A percentile compares a stretch with the other conserved stretches of the same genome.
Evolutionary conservation across 2,329 filamentous ascomycete species (phyloP).

Genomic region (Hymenoscyphus occultus): DNA sequence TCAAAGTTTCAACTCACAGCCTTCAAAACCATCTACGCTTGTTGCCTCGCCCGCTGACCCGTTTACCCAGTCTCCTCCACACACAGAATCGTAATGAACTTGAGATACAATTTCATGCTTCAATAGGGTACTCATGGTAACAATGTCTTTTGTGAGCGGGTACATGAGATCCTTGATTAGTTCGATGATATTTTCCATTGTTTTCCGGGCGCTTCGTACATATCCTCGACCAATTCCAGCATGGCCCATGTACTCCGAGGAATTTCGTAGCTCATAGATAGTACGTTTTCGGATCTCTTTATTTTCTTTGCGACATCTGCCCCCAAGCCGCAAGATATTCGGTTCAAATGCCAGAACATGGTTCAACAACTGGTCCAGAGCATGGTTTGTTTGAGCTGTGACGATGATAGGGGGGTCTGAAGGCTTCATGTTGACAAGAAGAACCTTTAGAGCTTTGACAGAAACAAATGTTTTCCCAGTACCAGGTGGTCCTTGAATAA

Average conservation of each 20-base stretch:
- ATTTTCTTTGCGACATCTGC: conserved; percentile 42
- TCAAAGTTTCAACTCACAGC: conserved; percentile 21
- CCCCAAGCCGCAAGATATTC: conserved; percentile 58
- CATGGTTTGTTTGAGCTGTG: conserved; percentile 87
- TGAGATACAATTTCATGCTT: conserved; percentile 57
- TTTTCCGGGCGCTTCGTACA: not conserved
- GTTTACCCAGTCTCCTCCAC: conserved; percentile 41
- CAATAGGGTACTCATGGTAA: conserved; percentile 54
- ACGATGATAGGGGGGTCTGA: conserved; percentile 70
- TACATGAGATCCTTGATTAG: conserved; percentile 13
- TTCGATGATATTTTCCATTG: not conserved
- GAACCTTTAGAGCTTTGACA: conserved; percentile 63
- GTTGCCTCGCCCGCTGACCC: conserved; percentile 7
- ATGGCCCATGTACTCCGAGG: conserved; percentile 31
- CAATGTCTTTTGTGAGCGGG: conserved; percentile 41
- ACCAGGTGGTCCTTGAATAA: conserved; percentile 78
- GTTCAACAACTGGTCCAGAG: conserved; percentile 74
- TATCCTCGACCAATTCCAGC: not conserved
- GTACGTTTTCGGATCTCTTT: conserved; percentile 62
- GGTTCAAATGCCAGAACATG: conserved; percentile 49
- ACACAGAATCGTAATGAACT: conserved; percentile 61
- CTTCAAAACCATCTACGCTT: conserved; percentile 12
- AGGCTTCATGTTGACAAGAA: conserved; percentile 56
- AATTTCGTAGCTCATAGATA: conserved; percentile 57
- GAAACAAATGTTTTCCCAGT: conserved; percentile 83